These are phyloP conservation scores for Coniella vitis DNA, from an alignment of 2,329 filamentous ascomycete genomes.

Conservation along the genomic window DNA sequence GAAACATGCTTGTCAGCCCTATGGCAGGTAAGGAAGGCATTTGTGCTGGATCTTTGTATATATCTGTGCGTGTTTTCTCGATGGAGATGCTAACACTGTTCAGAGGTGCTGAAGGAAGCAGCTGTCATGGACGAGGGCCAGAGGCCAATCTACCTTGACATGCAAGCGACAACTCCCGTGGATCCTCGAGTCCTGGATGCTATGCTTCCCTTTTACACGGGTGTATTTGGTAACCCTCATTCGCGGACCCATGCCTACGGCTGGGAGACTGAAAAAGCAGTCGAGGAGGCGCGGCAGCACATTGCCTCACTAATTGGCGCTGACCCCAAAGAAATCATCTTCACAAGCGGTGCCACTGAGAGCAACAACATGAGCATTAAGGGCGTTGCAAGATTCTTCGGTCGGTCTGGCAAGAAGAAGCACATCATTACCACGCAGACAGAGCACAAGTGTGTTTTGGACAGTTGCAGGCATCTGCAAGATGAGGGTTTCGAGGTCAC, in stretches of 20 bases:
- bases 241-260: conserved; percentile 96
- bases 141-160: conserved; percentile 93
- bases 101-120: conserved; percentile 81
- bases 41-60: not conserved
- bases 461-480: conserved; percentile 93
- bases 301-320: conserved; percentile 85
- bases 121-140: conserved; percentile 89
- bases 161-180: conserved; percentile 93
- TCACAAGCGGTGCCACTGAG: conserved; percentile 95
- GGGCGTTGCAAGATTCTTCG: conserved; percentile 93
- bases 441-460: conserved; percentile 97
- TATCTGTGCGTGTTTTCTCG: too few relatives aligned
- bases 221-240: conserved; percentile 93
- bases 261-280: conserved; percentile 94
- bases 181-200: conserved; percentile 92
- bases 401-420: conserved; percentile 89
- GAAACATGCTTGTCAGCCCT: conserved; percentile 71
- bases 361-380: conserved; percentile 99
- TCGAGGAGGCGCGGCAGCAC: conserved; percentile 78
- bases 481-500: conserved; percentile 95
- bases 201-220: conserved; percentile 92
- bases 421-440: conserved; percentile 97
- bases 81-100: conserved; percentile 5
- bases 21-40: conserved; percentile 48
- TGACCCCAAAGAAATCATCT: conserved; percentile 96